Evolutionary conservation across 106 monocot genomes (phyloP).

Genomic region (Iris macrosiphon): DNA sequence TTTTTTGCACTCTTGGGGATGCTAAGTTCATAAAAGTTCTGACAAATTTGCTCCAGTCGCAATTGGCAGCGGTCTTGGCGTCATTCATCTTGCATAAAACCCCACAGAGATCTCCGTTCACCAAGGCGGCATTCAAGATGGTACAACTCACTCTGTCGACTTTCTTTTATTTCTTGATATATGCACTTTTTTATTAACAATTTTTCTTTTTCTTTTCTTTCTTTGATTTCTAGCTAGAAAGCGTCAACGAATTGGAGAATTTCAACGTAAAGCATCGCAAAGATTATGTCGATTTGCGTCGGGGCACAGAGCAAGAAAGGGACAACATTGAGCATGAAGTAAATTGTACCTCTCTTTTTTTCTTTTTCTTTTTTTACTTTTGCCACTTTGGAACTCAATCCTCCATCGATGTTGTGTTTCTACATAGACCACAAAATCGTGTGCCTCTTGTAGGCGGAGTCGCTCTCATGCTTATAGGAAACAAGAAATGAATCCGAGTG

Average conservation of each 20-base stretch:
- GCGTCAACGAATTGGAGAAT: slow-evolving; percentile 64
- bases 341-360: slow-evolving; percentile 6
- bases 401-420: too few species aligned
- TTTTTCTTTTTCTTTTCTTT: not conserved
- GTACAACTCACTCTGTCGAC: slow-evolving; percentile 23
- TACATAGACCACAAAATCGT: too few species aligned
- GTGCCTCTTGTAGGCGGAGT: too few species aligned
- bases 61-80: slow-evolving; percentile 61
- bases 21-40: too few species aligned
- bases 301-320: slow-evolving; percentile 81
- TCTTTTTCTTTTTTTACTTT: too few species aligned
- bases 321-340: slow-evolving; percentile 97
- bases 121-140: slow-evolving; percentile 74
- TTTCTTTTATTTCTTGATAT: too few species aligned
- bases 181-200: too few species aligned
- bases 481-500: too few species aligned
- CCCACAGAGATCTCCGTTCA: slow-evolving; percentile 52
- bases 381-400: too few species aligned
- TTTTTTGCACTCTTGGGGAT: too few species aligned
- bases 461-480: too few species aligned
- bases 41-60: too few species aligned
- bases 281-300: slow-evolving; percentile 87
- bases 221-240: slow-evolving; percentile 56
- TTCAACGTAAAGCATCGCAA: slow-evolving; percentile 87
- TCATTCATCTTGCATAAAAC: slow-evolving; percentile 85